phyloP scores from a whole-genome alignment of 1,284 basidiomycete species.

The Apiotrichum brassicae region DNA sequence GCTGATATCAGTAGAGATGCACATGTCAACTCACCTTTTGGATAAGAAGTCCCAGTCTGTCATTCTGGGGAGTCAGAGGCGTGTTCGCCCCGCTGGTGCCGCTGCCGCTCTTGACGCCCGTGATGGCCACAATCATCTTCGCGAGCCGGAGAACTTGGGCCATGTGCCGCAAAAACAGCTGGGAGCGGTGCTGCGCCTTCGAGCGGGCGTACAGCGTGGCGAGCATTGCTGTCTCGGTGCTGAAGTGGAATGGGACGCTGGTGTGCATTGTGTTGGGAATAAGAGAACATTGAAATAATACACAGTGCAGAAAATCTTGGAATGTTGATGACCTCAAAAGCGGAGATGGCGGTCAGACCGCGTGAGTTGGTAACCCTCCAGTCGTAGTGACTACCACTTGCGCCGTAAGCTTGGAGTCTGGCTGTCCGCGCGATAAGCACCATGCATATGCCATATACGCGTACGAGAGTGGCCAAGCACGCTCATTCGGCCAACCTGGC shows the following conservation, averaged over 20 bases:
- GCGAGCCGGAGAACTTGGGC: slow-evolving; percentile 15
- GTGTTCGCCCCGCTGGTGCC: not conserved
- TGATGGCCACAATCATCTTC: not conserved
- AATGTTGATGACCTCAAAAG: no score
- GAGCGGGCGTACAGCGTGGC: slow-evolving; percentile 12
- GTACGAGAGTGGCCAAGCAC: no score
- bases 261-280: slow-evolving; percentile 8
- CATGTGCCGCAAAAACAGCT: slow-evolving; percentile 21
- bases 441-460: no score
- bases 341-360: no score
- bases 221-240: slow-evolving; percentile 21
- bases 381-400: no score
- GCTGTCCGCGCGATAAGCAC: no score
- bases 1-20: slow-evolving; percentile 1
- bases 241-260: slow-evolving; percentile 15
- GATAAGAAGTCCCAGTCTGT: not conserved
- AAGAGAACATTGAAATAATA: not conserved
- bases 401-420: no score
- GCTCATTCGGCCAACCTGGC: no score
- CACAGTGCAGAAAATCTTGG: no score
- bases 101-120: not conserved
- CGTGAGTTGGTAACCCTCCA: no score
- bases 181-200: slow-evolving; percentile 25
- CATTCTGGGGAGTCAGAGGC: not conserved
- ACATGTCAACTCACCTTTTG: not conserved